Evolutionary conservation across 768 basidiomycete species (phyloP), one percentile per base, ranked within the genome.

Genomic region (Suillus alpinus): DNA sequence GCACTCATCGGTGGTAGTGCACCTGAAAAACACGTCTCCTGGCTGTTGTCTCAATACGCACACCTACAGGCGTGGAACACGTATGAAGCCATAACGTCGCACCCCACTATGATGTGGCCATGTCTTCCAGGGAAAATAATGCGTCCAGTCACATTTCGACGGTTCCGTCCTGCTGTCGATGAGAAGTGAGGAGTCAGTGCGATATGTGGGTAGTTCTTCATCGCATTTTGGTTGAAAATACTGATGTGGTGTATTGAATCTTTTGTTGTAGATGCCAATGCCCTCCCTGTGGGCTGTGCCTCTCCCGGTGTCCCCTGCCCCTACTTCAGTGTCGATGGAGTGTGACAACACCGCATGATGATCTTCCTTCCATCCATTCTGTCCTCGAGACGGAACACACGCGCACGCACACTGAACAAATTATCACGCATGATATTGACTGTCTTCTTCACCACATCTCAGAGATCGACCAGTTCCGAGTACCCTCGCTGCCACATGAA

Each of bases 1-100:
- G 95, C 95, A 26, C 80, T 99, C 58, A 97, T 98, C 69, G 91
- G 92, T 43, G 96, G 96, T 50, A 96, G 96, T 56, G 95, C 97
- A 14, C 97, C 97, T 12, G 97, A 99, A 75, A 98, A 98, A 65
- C 94, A 98, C 71, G 91, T 96, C 46, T 98, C 97, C 10, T 87
- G 95, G 56, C 78, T 91, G 66, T 82, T 99, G 52, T 88, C 93
- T 1, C 92, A 97, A 73, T 85, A 96, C 67, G 87, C 95, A 1
- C 94, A 96, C 82, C 98, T 62, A 96, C 91, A 75, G 96, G 97
- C 53, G 97, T 98, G 90, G 95, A 98, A 75, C 40, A 60, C 68
- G n/a, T 73, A 73, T 39, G 73, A 75, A 56, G 36, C 62, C 0
- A 14, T 68, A 1, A 65, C 75, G 26, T 65, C 64, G 1, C 68